A percentile compares a stretch with the other conserved stretches of the same genome.
Evolutionary conservation across 108 stramenopile genomes (phyloP).

Genomic region (Skeletonema costatum): DNA sequence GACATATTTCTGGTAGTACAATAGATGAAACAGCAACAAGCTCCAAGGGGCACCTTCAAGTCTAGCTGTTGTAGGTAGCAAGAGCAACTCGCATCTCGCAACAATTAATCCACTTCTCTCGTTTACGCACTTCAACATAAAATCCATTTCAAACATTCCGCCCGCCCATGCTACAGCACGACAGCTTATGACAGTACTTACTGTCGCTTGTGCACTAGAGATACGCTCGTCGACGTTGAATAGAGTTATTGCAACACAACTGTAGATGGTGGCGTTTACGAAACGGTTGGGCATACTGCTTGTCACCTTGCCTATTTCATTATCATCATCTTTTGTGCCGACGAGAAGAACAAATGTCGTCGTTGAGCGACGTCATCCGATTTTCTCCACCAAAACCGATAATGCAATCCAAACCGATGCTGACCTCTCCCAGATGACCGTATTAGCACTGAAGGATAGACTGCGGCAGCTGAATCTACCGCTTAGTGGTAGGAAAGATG

Average conservation of each 20-base stretch:
- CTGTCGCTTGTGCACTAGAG: too few species aligned
- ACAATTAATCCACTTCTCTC: too few species aligned
- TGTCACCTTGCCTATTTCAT: not conserved
- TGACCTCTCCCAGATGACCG: constrained; percentile 41
- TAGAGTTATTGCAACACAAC: not conserved
- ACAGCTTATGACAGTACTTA: too few species aligned
- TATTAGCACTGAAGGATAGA: constrained; percentile 50
- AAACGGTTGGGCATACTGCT: not conserved
- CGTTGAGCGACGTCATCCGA: not conserved
- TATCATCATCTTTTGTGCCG: not conserved
- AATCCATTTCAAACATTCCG: too few species aligned
- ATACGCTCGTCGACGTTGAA: too few species aligned
- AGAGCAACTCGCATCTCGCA: too few species aligned
- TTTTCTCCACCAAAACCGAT: not conserved
- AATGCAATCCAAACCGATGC: not conserved
- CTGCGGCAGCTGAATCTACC: constrained; percentile 36
- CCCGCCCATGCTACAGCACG: too few species aligned
- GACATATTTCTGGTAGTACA: too few species aligned
- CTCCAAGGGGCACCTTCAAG: too few species aligned
- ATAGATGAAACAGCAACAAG: too few species aligned
- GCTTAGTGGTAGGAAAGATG: constrained; percentile 47
- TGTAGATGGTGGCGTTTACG: not conserved
- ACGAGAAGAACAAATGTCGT: not conserved
- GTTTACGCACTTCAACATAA: too few species aligned
- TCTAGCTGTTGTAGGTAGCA: too few species aligned